These are phyloP conservation scores for Solanum aculeatissimum DNA, from an alignment of 305 asterid genomes.

Conservation along the genomic window DNA sequence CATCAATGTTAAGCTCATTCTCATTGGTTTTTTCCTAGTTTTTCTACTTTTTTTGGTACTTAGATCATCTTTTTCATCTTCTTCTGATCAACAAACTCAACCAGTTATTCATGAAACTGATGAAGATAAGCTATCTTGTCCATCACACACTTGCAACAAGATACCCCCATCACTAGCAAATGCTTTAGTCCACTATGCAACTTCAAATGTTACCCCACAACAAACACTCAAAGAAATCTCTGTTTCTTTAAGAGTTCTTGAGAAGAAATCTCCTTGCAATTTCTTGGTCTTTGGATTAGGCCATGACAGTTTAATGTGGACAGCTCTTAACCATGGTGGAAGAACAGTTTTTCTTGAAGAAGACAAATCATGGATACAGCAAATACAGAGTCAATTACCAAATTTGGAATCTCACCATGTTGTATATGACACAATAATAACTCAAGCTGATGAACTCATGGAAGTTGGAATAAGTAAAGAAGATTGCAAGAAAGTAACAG, in stretches of 20 bases:
- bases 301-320: slow-evolving; percentile 41
- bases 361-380: slow-evolving; percentile 16
- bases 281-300: slow-evolving; percentile 41
- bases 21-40: slow-evolving; percentile 27
- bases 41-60: slow-evolving; percentile 42
- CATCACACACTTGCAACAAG: slow-evolving; percentile 20
- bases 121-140: neutral
- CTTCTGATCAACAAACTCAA: neutral
- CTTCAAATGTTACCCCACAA: slow-evolving; percentile 24
- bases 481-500: slow-evolving; percentile 19
- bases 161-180: slow-evolving; percentile 28
- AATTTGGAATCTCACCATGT: slow-evolving; percentile 26
- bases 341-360: slow-evolving; percentile 41
- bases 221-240: slow-evolving; percentile 30
- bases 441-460: slow-evolving; percentile 26
- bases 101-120: neutral
- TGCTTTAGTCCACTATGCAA: slow-evolving; percentile 33
- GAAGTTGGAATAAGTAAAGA: slow-evolving; percentile 3
- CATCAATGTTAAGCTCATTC: slow-evolving; percentile 36
- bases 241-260: slow-evolving; percentile 20
- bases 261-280: slow-evolving; percentile 35
- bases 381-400: slow-evolving; percentile 14
- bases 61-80: slow-evolving; percentile 32
- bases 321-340: slow-evolving; percentile 36
- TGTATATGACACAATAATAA: slow-evolving; percentile 17